Conservation (phyloP, 176 grass and related monocot species). For the Triticum dicoccoides region DNA sequence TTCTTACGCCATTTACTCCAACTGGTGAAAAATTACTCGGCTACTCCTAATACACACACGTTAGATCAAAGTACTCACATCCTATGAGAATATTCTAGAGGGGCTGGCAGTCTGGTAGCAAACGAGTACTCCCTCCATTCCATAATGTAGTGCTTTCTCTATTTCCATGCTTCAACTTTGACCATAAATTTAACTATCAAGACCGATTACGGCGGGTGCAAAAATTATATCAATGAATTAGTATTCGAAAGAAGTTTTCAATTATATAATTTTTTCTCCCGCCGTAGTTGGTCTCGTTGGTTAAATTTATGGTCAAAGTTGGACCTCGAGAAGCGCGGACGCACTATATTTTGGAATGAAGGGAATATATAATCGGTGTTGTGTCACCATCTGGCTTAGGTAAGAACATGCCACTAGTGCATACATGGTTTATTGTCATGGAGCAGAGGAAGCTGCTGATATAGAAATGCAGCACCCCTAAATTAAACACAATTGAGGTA, state of each 20-base stretch:
- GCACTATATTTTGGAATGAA: too few species aligned
- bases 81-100: neutral
- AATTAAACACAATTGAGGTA: neutral
- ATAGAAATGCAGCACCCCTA: conserved; percentile 4
- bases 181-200: too few species aligned
- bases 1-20: neutral
- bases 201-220: too few species aligned
- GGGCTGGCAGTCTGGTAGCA: neutral
- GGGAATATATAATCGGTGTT: neutral
- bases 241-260: too few species aligned
- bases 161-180: too few species aligned
- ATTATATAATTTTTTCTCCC: too few species aligned
- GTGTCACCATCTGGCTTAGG: conserved; percentile 18
- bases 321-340: too few species aligned
- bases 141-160: too few species aligned
- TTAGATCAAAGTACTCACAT: neutral
- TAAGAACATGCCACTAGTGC: conserved; percentile 30
- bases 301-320: too few species aligned
- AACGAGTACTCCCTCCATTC: neutral
- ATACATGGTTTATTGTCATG: conserved; percentile 26
- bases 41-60: neutral
- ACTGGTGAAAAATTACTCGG: neutral
- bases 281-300: too few species aligned
- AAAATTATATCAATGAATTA: too few species aligned
- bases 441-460: conserved; percentile 21